Evolutionary conservation across 305 asterid genomes (phyloP).

Genomic region (Stenogyne calaminthoides): DNA sequence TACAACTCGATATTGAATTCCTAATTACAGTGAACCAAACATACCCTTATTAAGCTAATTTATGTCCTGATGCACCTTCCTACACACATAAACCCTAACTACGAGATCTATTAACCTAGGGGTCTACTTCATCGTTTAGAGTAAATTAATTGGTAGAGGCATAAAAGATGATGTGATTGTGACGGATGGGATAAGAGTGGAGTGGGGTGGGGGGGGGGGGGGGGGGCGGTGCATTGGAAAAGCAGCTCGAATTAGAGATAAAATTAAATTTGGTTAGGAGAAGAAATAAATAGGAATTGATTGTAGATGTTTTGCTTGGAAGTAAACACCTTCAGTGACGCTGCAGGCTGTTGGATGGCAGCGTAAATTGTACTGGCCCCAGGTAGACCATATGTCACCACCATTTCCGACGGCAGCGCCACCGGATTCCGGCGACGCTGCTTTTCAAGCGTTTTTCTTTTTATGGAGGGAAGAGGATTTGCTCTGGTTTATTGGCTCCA

Average conservation of each 20-base stretch:
- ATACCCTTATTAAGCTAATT: background rate
- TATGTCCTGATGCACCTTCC: background rate
- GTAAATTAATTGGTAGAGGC: slow-evolving; percentile 17
- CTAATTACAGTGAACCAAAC: background rate
- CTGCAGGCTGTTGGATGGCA: slow-evolving; percentile 28
- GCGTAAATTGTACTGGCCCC: slow-evolving; percentile 32
- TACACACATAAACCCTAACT: background rate
- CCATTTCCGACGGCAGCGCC: slow-evolving; percentile 34
- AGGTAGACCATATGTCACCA: slow-evolving; percentile 5
- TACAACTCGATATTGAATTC: background rate
- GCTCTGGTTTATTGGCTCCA: too few species aligned
- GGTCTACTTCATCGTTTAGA: slow-evolving; percentile 23
- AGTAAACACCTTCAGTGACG: slow-evolving; percentile 32
- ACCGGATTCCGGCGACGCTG: slow-evolving; percentile 20
- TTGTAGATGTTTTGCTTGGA: slow-evolving; percentile 30
- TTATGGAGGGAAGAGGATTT: background rate
- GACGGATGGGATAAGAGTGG: slow-evolving; percentile 33
- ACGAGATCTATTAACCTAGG: background rate
- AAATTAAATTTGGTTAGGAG: slow-evolving; percentile 40
- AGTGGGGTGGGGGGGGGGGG: background rate
- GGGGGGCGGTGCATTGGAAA: background rate
- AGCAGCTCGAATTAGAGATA: slow-evolving; percentile 27
- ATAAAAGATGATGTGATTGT: slow-evolving; percentile 39
- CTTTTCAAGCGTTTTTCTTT: background rate
- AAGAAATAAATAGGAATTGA: slow-evolving; percentile 34